Conservation (phyloP, 805 yeast genomes). For the Myxozyma monticola region DNA sequence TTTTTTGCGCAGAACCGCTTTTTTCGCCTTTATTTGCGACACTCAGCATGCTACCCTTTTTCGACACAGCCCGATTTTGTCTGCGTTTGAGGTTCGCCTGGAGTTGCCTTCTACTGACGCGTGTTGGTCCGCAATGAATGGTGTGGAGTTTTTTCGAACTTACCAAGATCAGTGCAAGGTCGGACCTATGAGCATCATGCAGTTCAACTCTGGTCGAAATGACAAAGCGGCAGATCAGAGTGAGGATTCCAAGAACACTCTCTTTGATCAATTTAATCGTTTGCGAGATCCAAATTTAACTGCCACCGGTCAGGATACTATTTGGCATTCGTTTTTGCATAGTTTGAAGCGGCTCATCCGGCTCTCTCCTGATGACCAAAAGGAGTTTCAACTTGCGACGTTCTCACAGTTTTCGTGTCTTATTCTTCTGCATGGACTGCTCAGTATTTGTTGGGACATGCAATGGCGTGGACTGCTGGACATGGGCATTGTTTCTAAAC, state of each 20-base stretch:
- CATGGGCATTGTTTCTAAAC: conserved; percentile 41
- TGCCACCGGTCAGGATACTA: conserved; percentile 5
- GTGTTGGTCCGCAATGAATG: conserved; percentile 44
- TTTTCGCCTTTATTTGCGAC: conserved; percentile 46
- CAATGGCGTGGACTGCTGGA: conserved; percentile 41
- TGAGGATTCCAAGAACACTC: background rate
- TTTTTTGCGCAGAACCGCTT: conserved; percentile 39
- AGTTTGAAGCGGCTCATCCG: conserved; percentile 26
- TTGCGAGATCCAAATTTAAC: background rate
- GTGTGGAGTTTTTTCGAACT: conserved; percentile 22
- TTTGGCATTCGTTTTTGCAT: conserved; percentile 28
- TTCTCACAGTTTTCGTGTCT: conserved; percentile 42
- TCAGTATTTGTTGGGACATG: conserved; percentile 41
- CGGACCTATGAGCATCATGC: conserved; percentile 17
- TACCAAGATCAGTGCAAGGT: conserved; percentile 16
- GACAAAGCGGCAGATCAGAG: background rate
- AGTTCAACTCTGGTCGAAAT: background rate
- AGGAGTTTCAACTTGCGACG: conserved; percentile 19
- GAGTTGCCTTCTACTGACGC: conserved; percentile 50
- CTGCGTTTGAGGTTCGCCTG: conserved; percentile 47
- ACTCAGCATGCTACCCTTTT: conserved; percentile 44
- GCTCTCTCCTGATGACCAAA: conserved; percentile 20
- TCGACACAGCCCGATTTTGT: conserved; percentile 39
- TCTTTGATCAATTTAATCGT: too few species aligned
- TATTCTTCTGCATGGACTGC: conserved; percentile 44